A percentile compares a stretch with the other conserved stretches of the same genome.
phyloP scores from a whole-genome alignment of 225 moss, liverwort and hornwort genomes.

The Pseudisothecium myosuroides region DNA sequence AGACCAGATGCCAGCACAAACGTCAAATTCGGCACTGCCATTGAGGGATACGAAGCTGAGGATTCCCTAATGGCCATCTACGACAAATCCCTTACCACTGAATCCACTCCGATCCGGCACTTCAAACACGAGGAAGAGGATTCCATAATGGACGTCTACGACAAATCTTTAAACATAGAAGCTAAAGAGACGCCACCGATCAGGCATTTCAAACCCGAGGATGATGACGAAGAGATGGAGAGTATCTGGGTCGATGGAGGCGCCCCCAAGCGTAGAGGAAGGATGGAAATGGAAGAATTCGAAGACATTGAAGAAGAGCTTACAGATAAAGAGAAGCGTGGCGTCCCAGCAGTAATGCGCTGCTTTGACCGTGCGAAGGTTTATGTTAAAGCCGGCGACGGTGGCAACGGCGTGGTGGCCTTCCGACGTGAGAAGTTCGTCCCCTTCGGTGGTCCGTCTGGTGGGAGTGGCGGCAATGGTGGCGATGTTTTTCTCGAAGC shows the following conservation, averaged over 20 bases:
- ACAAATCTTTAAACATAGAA: neutral
- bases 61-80: constrained; percentile 25
- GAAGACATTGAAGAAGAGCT: neutral
- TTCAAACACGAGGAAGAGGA: neutral
- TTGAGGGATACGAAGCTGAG: constrained; percentile 2
- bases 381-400: constrained; percentile 86
- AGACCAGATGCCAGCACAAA: neutral
- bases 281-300: neutral
- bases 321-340: constrained; percentile 53
- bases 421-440: constrained; percentile 95
- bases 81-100: neutral
- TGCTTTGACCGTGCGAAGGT: constrained; percentile 94
- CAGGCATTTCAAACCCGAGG: neutral
- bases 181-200: neutral
- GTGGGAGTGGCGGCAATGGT: constrained; percentile 81
- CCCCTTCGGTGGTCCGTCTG: constrained; percentile 94
- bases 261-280: constrained; percentile 9
- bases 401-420: constrained; percentile 94
- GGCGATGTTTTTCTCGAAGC: constrained; percentile 75
- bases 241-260: constrained; percentile 41
- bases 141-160: neutral
- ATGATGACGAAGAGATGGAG: constrained; percentile 27
- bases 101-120: neutral
- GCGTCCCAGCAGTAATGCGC: constrained; percentile 92
- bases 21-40: neutral